A percentile compares a stretch with the other conserved stretches of the same genome.
phyloP scores from a whole-genome alignment of 2,329 filamentous ascomycete genomes.

The Amphichorda felina region DNA sequence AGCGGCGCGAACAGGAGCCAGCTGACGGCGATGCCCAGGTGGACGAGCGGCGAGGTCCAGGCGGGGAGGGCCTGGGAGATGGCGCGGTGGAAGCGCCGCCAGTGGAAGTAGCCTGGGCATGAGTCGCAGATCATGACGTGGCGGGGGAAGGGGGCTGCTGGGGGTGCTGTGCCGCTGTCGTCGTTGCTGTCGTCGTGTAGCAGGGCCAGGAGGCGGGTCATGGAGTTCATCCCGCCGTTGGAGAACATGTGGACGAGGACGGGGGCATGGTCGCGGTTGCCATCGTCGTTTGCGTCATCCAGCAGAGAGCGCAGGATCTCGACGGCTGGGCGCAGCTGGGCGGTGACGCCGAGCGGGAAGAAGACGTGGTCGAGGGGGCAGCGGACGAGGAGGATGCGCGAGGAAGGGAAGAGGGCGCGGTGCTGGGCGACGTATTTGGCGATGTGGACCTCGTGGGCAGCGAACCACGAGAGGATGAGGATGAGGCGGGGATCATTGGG shows the following conservation, averaged over 20 bases:
- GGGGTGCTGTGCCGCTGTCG: constrained; percentile 4
- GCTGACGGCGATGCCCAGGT: constrained; percentile 18
- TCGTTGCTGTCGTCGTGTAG: constrained; percentile 5
- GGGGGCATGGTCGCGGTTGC: constrained; percentile 10
- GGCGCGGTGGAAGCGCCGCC: constrained; percentile 24
- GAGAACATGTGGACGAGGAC: constrained; percentile 39
- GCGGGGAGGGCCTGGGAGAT: constrained; percentile 21
- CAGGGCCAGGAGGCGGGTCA: constrained; percentile 18
- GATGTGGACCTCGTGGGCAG: constrained; percentile 34
- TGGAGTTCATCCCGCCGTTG: constrained; percentile 35
- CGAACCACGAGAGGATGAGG: constrained; percentile 37
- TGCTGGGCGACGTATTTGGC: constrained; percentile 37
- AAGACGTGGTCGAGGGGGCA: constrained; percentile 24
- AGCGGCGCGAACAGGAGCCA: constrained; percentile 17
- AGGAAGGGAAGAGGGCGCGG: constrained; percentile 28
- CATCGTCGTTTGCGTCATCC: neutral
- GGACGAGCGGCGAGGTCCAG: constrained; percentile 20
- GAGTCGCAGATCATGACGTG: constrained; percentile 35
- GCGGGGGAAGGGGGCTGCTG: constrained; percentile 21
- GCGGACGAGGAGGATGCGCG: constrained; percentile 33
- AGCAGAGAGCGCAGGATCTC: constrained; percentile 18
- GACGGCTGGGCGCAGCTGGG: constrained; percentile 25
- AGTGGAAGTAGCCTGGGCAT: constrained; percentile 31
- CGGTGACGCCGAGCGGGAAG: constrained; percentile 15
- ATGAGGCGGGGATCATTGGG: constrained; percentile 23